Percentiles rank a stretch among this genome's conserved stretches.
Evolutionary conservation across 352 stramenopile genomes (phyloP).

Genomic region (Phytophthora chlamydospora): DNA sequence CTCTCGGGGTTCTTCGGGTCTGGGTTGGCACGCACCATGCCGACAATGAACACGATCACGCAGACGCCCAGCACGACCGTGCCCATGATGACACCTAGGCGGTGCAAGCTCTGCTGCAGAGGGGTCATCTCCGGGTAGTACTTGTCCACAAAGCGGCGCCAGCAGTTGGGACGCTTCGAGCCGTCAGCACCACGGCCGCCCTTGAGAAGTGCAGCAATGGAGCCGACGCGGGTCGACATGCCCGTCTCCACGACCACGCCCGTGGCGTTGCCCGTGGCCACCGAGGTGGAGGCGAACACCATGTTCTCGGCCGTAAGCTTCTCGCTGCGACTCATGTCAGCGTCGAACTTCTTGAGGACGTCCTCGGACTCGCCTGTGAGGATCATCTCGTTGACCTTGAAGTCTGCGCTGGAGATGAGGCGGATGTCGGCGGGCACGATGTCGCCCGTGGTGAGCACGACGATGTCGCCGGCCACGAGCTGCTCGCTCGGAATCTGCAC

Average conservation of each 20-base stretch:
- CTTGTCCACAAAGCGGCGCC: slow-evolving; percentile 62
- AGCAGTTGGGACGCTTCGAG: slow-evolving; percentile 52
- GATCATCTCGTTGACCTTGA: slow-evolving; percentile 94
- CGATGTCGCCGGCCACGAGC: slow-evolving; percentile 76
- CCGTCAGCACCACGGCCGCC: slow-evolving; percentile 29
- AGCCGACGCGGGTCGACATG: slow-evolving; percentile 68
- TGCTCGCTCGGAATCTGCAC: slow-evolving; percentile 60
- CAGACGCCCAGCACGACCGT: slow-evolving; percentile 89
- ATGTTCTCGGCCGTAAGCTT: slow-evolving; percentile 87
- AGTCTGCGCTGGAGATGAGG: slow-evolving; percentile 83
- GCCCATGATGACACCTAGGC: slow-evolving; percentile 92
- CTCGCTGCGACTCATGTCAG: slow-evolving; percentile 45
- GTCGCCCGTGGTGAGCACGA: slow-evolving; percentile 91
- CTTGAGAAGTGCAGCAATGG: slow-evolving; percentile 67
- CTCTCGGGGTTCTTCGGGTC: slow-evolving; percentile 81
- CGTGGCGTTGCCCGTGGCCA: slow-evolving; percentile 65
- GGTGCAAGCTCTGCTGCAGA: slow-evolving; percentile 93
- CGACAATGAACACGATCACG: slow-evolving; percentile 93
- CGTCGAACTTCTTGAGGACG: slow-evolving; percentile 73
- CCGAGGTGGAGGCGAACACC: slow-evolving; percentile 91
- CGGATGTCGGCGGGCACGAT: slow-evolving; percentile 92
- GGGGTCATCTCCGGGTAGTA: slow-evolving; percentile 87
- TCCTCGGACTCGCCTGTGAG: slow-evolving; percentile 93
- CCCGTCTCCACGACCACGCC: slow-evolving; percentile 71
- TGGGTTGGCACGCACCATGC: slow-evolving; percentile 68